Evolutionary conservation across 352 stramenopile genomes (phyloP).

Genomic region (Thraustochytrium sp.): DNA sequence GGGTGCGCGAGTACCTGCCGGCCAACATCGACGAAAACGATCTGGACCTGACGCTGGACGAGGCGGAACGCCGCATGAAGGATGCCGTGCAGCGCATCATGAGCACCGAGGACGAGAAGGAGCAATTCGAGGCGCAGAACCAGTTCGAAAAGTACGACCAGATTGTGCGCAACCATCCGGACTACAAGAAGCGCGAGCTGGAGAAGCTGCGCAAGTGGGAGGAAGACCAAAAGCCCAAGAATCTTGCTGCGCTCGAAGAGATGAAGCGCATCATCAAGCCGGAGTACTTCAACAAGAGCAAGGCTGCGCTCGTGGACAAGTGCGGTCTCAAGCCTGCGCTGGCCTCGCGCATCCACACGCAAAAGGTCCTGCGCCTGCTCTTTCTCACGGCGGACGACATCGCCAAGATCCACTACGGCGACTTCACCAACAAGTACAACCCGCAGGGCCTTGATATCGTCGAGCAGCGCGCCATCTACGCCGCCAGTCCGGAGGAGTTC

Average conservation of each 20-base stretch:
- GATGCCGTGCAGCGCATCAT: conserved; percentile 15
- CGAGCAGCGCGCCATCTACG: conserved; percentile 52
- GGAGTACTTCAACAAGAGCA: conserved; percentile 39
- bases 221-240: conserved; percentile 40
- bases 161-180: conserved; percentile 51
- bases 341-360: not conserved
- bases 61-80: conserved; percentile 29
- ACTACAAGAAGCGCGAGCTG: conserved; percentile 48
- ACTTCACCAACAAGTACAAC: conserved; percentile 50
- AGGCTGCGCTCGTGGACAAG: not conserved
- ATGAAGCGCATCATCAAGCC: conserved; percentile 44
- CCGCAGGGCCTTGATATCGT: conserved; percentile 51
- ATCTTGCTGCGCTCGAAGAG: conserved; percentile 29
- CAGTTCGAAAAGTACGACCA: conserved; percentile 50
- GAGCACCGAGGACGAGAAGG: not conserved
- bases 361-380: conserved; percentile 51
- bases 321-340: not conserved
- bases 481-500: conserved; percentile 48
- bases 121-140: conserved; percentile 44
- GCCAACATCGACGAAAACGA: conserved; percentile 9
- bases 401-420: conserved; percentile 53
- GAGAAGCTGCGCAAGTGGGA: conserved; percentile 47
- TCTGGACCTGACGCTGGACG: conserved; percentile 28
- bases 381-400: conserved; percentile 39
- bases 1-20: not conserved